Evolutionary conservation across 1,139 yeast species (phyloP).

Genomic region (Taiozyma onychis): DNA sequence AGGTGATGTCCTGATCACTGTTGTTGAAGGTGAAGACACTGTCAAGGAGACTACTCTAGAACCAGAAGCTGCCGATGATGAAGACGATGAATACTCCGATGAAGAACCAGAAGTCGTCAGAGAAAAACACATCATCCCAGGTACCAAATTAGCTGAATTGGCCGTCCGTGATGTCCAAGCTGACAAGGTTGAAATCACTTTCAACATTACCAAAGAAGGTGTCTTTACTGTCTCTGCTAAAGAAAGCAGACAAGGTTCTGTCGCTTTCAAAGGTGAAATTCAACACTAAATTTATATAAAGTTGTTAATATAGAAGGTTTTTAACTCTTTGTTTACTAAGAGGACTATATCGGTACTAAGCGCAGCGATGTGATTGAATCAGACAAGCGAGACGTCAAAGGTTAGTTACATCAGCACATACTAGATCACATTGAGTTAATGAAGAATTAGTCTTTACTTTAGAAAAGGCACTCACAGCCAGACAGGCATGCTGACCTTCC

Average conservation of each 20-base stretch:
- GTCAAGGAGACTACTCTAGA: conserved; percentile 75
- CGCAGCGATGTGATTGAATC: too few relatives aligned
- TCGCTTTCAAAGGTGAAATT: conserved; percentile 24
- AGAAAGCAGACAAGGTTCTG: conserved; percentile 62
- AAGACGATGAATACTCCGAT: conserved; percentile 56
- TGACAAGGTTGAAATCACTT: conserved; percentile 70
- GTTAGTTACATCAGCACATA: too few relatives aligned
- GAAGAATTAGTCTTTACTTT: too few relatives aligned
- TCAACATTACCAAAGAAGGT: conserved; percentile 83
- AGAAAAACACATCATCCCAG: conserved; percentile 71
- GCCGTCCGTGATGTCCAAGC: conserved; percentile 69
- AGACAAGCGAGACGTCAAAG: too few relatives aligned
- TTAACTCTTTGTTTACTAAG: background rate
- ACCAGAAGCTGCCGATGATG: conserved; percentile 48
- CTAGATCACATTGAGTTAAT: too few relatives aligned
- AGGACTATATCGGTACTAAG: too few relatives aligned
- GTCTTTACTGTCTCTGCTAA: conserved; percentile 79
- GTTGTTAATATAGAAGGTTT: background rate
- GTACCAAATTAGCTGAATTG: conserved; percentile 72
- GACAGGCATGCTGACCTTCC: too few relatives aligned
- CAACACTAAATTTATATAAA: background rate
- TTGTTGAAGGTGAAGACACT: conserved; percentile 81
- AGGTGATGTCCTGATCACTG: conserved; percentile 59
- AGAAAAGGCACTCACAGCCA: too few relatives aligned
- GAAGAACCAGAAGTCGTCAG: conserved; percentile 76